Base-by-base conservation (phyloP, 208 protist species). In the Crithidia sp. region DNA sequence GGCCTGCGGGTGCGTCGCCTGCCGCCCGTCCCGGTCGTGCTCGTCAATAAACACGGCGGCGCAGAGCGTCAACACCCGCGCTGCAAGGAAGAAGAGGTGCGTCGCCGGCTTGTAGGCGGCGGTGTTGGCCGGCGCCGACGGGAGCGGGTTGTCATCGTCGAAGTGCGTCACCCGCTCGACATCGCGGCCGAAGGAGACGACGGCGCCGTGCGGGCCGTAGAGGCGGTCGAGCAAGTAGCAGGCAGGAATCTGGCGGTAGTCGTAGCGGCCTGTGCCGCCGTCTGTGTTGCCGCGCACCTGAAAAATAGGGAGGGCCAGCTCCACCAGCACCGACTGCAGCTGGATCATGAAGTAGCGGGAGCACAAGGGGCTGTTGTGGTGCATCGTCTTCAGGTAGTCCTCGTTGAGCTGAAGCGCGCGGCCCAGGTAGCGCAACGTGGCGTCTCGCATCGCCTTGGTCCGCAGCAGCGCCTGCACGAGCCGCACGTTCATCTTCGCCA, bases 71-170 rank as follows among this genome's bases (percentile, higher is more conserved):
- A 93, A 61, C 13, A 78, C 84, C 13, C 89, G 87, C 5, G 84
- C 72, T 13, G 89, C 87, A 8, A 92, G 76, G 78, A 94, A 97
- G 76, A 97, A 97, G 58, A 97, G 69, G 73, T 97, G 90, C 5
- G 85, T 77, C 7, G 71, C 62, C 4, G 90, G 81, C 64, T 89
- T 92, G 80, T 92, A 97, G 10, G 79, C 67, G n/a, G 63, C 64
- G 19, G 61, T 17, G 61, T 76, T 45, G 14, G 69, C 37, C 40
- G 70, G 69, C 7, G 39, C 52, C 7, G 3, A 40, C 2, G 93
- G 93, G 3, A 95, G 71, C n/a, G 90, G 86, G 59, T 81, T 76
- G 50, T 79, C 82, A 59, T 82, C 76, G 36, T 69, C 70, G 65
- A 81, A 95, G 77, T 94, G 89, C 16, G 75, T 74, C 43, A 97